A percentile compares a stretch with the other conserved stretches of the same genome.
phyloP scores from a whole-genome alignment of 495 filamentous ascomycete species.

The Neurospora discreta region DNA sequence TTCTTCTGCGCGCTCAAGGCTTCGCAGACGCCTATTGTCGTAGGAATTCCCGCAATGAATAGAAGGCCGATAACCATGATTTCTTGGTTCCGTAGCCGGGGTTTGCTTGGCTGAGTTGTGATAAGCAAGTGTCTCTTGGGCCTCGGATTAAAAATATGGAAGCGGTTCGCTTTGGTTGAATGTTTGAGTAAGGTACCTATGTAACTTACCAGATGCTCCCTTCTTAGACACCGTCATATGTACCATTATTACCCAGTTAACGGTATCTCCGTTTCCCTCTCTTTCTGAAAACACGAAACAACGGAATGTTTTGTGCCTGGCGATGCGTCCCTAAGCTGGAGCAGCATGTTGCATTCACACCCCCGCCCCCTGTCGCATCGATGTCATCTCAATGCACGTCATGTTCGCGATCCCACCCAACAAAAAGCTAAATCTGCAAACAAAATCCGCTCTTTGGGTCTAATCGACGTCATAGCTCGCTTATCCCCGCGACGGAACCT shows the following conservation, averaged over 20 bases:
- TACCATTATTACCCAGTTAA: neutral
- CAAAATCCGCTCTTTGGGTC: neutral
- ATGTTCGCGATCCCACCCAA: neutral
- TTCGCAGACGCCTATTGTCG: constrained; percentile 39
- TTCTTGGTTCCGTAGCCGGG: neutral
- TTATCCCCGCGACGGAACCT: neutral
- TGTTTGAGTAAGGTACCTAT: neutral
- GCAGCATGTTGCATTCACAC: neutral
- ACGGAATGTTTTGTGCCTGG: neutral
- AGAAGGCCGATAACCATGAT: constrained; percentile 36
- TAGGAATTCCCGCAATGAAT: constrained; percentile 35
- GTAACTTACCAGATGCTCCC: neutral
- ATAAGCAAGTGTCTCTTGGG: neutral
- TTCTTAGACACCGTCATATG: neutral
- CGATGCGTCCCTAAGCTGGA: neutral
- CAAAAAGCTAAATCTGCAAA: constrained; percentile 11
- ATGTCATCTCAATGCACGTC: constrained; percentile 11
- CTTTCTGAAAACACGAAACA: neutral
- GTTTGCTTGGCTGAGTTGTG: neutral
- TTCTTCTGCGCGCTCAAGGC: constrained; percentile 42
- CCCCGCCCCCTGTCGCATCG: neutral
- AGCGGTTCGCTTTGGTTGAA: neutral
- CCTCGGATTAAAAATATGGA: neutral
- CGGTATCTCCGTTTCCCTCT: neutral
- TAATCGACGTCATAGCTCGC: constrained; percentile 13